Percentiles rank a stretch among this genome's conserved stretches.
Conservation (phyloP, 2,329 filamentous ascomycete species). For the Lasiodiplodia hormozganensis region DNA sequence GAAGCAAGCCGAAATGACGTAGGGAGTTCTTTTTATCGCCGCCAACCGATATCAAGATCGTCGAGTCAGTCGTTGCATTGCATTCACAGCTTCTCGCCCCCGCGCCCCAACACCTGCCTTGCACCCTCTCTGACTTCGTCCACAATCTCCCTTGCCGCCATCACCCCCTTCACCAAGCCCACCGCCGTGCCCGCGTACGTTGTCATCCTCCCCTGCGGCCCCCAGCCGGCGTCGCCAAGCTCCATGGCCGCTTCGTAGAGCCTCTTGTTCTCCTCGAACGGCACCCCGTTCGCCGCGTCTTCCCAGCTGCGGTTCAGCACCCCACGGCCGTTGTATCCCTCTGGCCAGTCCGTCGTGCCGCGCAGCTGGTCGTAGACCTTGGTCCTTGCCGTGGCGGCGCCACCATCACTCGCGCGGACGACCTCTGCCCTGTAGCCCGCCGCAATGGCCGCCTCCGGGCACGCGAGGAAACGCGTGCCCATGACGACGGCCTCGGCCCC, state of each 20-base stretch:
- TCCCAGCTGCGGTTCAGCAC: constrained; percentile 62
- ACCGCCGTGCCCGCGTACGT: constrained; percentile 69
- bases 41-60: constrained; percentile 20
- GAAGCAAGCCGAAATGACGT: constrained; percentile 15
- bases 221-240: constrained; percentile 61
- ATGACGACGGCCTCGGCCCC: constrained; percentile 63
- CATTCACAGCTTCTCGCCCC: constrained; percentile 27
- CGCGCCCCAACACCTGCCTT: constrained; percentile 39
- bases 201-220: constrained; percentile 58
- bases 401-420: constrained; percentile 57
- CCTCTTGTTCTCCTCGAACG: constrained; percentile 52
- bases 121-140: constrained; percentile 53
- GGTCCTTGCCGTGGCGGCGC: constrained; percentile 57
- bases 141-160: constrained; percentile 61
- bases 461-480: constrained; percentile 69
- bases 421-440: constrained; percentile 57
- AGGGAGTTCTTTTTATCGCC: constrained; percentile 1
- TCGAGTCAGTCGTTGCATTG: neutral
- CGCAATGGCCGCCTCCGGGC: constrained; percentile 54
- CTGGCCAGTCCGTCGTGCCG: constrained; percentile 63
- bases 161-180: constrained; percentile 61
- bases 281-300: constrained; percentile 50
- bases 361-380: constrained; percentile 61
- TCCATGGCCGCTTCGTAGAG: constrained; percentile 57
- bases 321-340: constrained; percentile 63